Conservation (phyloP, 2,329 filamentous ascomycete genomes). For the Cordyceps pruinosa region DNA sequence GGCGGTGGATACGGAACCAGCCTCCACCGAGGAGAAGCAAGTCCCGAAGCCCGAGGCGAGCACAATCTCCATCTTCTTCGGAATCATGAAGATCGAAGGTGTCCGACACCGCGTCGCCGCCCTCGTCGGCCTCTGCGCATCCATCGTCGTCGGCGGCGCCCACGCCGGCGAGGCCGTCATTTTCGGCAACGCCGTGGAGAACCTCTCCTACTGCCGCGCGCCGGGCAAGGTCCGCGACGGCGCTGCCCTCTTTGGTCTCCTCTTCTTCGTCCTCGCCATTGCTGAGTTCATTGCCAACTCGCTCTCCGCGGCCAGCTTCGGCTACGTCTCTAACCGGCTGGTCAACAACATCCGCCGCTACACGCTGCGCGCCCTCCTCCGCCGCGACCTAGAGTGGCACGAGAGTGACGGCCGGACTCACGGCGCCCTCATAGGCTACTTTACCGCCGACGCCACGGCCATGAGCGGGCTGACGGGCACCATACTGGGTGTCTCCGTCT, state of each 20-base stretch:
- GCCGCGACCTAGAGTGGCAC: slow-evolving; percentile 61
- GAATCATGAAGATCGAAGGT: not conserved
- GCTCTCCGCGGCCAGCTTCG: slow-evolving; percentile 41
- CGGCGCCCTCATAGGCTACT: slow-evolving; percentile 50
- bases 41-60: not conserved
- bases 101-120: slow-evolving; percentile 13
- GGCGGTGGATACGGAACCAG: not conserved
- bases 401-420: slow-evolving; percentile 53
- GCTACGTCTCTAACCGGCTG: slow-evolving; percentile 45
- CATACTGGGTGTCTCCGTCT: slow-evolving; percentile 57
- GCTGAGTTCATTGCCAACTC: slow-evolving; percentile 42
- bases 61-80: not conserved
- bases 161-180: slow-evolving; percentile 46
- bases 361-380: slow-evolving; percentile 53
- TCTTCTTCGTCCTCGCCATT: slow-evolving; percentile 46
- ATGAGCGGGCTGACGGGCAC: slow-evolving; percentile 58
- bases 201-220: slow-evolving; percentile 34
- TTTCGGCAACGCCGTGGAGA: slow-evolving; percentile 26
- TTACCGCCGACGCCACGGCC: slow-evolving; percentile 57
- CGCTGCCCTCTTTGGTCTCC: slow-evolving; percentile 39
- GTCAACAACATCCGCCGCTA: slow-evolving; percentile 51
- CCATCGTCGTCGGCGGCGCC: slow-evolving; percentile 42
- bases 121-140: slow-evolving; percentile 28
- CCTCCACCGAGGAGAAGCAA: not conserved
- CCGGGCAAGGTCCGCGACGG: slow-evolving; percentile 24